A percentile compares a stretch with the other conserved stretches of the same genome.
phyloP scores from a whole-genome alignment of 2,329 filamentous ascomycete species.

The Ophiosphaerella korrae region DNA sequence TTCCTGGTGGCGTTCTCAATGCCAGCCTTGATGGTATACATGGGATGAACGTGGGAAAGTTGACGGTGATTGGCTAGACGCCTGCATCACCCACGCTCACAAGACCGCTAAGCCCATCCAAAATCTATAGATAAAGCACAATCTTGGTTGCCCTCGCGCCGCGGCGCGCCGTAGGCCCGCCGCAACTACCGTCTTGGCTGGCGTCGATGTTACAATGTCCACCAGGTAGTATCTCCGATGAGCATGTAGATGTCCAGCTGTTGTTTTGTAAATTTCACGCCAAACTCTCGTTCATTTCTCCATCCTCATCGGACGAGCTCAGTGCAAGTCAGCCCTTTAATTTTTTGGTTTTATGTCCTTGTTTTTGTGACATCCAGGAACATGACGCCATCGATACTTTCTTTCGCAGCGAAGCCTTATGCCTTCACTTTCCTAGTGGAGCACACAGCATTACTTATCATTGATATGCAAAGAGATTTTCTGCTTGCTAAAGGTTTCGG shows the following conservation, averaged over 20 bases:
- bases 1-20: neutral
- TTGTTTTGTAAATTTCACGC: slow-evolving; percentile 1
- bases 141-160: slow-evolving; percentile 7
- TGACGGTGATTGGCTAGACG: neutral
- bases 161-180: slow-evolving; percentile 19
- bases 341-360: slow-evolving; percentile 3
- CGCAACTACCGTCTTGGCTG: slow-evolving; percentile 4
- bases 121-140: slow-evolving; percentile 15
- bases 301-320: neutral
- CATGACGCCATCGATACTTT: slow-evolving; percentile 16
- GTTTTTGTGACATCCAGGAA: slow-evolving; percentile 2
- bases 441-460: slow-evolving; percentile 56
- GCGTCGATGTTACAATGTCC: slow-evolving; percentile 7
- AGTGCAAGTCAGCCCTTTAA: neutral
- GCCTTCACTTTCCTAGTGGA: slow-evolving; percentile 54
- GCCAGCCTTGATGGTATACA: neutral
- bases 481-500: slow-evolving; percentile 58
- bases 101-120: neutral
- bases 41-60: neutral
- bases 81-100: neutral
- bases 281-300: neutral
- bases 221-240: slow-evolving; percentile 4
- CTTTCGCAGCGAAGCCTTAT: slow-evolving; percentile 52
- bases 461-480: slow-evolving; percentile 61
- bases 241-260: neutral